Conservation (phyloP, 306 rosid species). For the Dryas alaskensis region DNA sequence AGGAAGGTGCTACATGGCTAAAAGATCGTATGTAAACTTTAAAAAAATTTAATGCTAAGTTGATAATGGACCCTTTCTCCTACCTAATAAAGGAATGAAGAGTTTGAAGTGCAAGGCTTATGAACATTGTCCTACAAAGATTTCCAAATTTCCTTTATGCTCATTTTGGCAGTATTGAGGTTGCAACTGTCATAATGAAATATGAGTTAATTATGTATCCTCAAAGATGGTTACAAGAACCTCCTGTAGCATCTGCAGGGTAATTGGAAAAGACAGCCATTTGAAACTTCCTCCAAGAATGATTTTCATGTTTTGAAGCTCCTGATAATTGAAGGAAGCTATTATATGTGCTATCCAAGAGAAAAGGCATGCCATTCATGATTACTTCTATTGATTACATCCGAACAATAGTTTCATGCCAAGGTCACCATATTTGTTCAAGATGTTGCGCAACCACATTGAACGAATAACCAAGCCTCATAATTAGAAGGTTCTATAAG, state of each 20-base stretch:
- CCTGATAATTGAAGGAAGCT: not conserved
- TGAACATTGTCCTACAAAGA: not conserved
- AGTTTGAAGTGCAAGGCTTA: not conserved
- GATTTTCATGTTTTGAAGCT: not conserved
- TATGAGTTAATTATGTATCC: not conserved
- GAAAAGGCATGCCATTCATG: not conserved
- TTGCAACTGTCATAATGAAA: conserved; percentile 3
- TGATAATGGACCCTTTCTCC: conserved; percentile 3
- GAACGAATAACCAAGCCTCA: conserved; percentile 6
- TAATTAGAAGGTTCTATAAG: not conserved
- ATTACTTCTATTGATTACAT: not conserved
- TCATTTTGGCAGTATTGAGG: not conserved
- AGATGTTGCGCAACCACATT: not conserved
- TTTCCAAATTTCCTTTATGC: not conserved
- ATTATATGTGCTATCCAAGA: not conserved
- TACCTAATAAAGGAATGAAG: not conserved
- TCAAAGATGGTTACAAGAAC: conserved; percentile 1
- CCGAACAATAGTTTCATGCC: not conserved
- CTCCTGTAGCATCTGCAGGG: not conserved
- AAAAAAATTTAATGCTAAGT: not conserved
- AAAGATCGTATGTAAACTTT: not conserved
- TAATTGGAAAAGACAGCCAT: not conserved
- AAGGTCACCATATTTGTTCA: not conserved
- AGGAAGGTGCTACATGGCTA: conserved; percentile 19
- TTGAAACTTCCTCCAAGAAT: not conserved